Evolutionary conservation across 116 monocot species (phyloP).

Genomic region (Trichopus zeylanicus): DNA sequence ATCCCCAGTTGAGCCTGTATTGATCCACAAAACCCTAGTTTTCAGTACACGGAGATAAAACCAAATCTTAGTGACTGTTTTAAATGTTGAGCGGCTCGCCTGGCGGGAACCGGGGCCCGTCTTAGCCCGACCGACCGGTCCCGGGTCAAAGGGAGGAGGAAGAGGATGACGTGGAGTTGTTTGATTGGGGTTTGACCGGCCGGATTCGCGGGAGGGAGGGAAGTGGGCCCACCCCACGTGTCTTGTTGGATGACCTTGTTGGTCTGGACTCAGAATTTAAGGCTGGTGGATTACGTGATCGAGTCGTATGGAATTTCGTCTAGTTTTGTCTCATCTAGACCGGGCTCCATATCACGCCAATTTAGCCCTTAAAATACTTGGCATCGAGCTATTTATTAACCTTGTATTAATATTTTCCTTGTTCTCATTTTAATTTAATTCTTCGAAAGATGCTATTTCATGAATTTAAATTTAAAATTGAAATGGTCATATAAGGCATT

Average conservation of each 20-base stretch:
- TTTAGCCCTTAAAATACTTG: too few species aligned
- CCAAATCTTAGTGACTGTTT: not conserved
- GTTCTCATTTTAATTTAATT: too few species aligned
- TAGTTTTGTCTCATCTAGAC: too few species aligned
- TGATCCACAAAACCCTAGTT: not conserved
- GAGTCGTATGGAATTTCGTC: not conserved
- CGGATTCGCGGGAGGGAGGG: not conserved
- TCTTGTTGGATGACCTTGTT: constrained; percentile 11
- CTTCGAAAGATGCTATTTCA: too few species aligned
- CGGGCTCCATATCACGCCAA: too few species aligned
- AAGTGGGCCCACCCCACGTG: constrained; percentile 18
- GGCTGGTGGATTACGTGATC: not conserved
- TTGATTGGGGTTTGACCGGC: constrained; percentile 4
- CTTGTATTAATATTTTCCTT: too few species aligned
- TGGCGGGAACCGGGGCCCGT: constrained; percentile 19
- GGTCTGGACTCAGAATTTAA: not conserved
- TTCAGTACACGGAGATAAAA: too few species aligned
- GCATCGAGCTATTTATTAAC: too few species aligned
- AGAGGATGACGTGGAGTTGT: constrained; percentile 13
- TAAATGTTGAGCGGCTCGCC: constrained; percentile 5
- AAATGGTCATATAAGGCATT: too few species aligned
- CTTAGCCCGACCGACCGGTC: not conserved
- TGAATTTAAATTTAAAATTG: too few species aligned
- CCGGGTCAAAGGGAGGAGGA: constrained; percentile 24
- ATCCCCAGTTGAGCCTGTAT: not conserved